These are phyloP conservation scores for Suillus sp. DNA, from an alignment of 768 basidiomycete species.

Conservation along the genomic window DNA sequence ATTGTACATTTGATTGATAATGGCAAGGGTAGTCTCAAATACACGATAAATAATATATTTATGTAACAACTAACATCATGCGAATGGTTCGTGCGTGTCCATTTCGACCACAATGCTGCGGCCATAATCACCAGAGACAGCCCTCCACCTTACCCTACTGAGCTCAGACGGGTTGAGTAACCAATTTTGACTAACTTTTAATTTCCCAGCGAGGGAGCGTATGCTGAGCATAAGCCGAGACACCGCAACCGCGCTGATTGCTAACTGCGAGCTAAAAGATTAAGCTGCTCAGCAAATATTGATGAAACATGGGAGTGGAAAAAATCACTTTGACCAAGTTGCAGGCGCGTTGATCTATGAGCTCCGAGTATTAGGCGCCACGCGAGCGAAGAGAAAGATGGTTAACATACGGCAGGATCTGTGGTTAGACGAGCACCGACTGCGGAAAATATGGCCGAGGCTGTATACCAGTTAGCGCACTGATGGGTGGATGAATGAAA, in stretches of 20 bases:
- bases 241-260: constrained; percentile 13
- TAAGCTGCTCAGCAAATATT: neutral
- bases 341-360: constrained; percentile 12
- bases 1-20: neutral
- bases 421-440: constrained; percentile 10
- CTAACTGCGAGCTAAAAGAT: constrained; percentile 10
- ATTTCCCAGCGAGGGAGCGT: constrained; percentile 18
- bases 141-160: constrained; percentile 13
- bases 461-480: neutral
- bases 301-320: neutral
- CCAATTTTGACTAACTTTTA: constrained; percentile 13
- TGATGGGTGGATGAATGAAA: neutral
- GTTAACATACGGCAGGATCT: constrained; percentile 5
- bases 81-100: constrained; percentile 15
- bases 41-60: neutral
- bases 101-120: constrained; percentile 15
- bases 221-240: constrained; percentile 20
- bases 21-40: neutral
- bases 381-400: neutral
- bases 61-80: neutral
- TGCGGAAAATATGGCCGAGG: constrained; percentile 9
- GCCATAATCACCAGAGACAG: neutral
- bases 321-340: constrained; percentile 12
- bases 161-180: constrained; percentile 20
- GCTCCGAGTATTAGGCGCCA: neutral